Evolutionary conservation across 257 asterid species (phyloP).

Genomic region (Capsicum baccatum): DNA sequence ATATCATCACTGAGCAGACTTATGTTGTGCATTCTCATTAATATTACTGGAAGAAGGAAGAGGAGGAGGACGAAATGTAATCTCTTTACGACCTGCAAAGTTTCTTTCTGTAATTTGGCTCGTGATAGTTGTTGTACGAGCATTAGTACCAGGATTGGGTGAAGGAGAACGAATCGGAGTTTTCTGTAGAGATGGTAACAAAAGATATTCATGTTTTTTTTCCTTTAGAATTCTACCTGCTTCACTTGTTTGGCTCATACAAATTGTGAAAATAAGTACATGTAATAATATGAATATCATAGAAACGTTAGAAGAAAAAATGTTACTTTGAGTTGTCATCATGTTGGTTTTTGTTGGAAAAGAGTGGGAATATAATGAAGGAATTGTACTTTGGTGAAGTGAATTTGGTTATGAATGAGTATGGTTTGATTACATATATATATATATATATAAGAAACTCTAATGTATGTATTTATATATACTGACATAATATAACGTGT

Average conservation of each 20-base stretch:
- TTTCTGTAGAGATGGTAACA: neutral
- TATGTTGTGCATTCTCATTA: neutral
- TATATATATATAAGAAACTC: neutral
- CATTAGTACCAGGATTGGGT: neutral
- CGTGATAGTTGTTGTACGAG: neutral
- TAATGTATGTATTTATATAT: neutral
- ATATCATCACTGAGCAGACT: neutral
- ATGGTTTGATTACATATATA: neutral
- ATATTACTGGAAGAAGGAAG: constrained; percentile 3
- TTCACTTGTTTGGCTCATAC: neutral
- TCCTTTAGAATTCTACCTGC: neutral
- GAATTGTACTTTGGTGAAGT: neutral
- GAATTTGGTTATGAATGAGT: neutral
- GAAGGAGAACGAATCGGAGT: neutral
- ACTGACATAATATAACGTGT: neutral
- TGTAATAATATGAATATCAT: neutral
- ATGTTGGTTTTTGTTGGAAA: neutral
- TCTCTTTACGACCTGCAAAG: neutral
- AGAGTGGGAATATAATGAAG: neutral
- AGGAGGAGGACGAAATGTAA: neutral
- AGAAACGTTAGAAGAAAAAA: neutral
- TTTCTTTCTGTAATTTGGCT: neutral
- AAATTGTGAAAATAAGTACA: neutral
- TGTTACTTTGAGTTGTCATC: neutral
- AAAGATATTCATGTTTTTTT: neutral